Evolutionary conservation across 768 basidiomycete genomes (phyloP).

Genomic region (Lactarius tabidus): DNA sequence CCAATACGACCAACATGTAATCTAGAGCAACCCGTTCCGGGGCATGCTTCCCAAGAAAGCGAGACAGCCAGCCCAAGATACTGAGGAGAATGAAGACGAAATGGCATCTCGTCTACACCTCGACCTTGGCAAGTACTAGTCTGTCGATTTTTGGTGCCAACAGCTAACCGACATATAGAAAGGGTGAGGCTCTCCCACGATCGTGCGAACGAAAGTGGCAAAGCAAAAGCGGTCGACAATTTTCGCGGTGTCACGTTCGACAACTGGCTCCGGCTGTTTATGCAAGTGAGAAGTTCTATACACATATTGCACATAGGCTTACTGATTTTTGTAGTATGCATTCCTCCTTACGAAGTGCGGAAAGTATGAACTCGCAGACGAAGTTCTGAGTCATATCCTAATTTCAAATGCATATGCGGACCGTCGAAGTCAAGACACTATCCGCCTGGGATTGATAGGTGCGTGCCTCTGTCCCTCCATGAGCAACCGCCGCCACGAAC

Average conservation of each 20-base stretch:
- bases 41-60: conserved; percentile 61
- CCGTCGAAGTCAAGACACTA: conserved; percentile 57
- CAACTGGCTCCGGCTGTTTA: conserved; percentile 79
- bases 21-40: conserved; percentile 51
- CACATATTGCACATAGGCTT: background rate
- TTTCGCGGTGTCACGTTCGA: conserved; percentile 83
- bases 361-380: conserved; percentile 64
- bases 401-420: conserved; percentile 70
- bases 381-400: conserved; percentile 70
- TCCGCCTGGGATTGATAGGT: conserved; percentile 79
- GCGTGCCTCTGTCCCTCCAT: conserved; percentile 27
- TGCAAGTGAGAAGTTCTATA: conserved; percentile 55
- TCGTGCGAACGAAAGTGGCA: conserved; percentile 39
- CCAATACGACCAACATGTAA: conserved; percentile 1
- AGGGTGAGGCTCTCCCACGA: conserved; percentile 54
- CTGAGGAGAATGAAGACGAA: conserved; percentile 61
- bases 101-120: conserved; percentile 77
- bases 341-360: conserved; percentile 63
- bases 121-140: conserved; percentile 52
- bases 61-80: conserved; percentile 32
- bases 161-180: conserved; percentile 36
- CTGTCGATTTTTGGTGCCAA: background rate
- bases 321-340: conserved; percentile 53
- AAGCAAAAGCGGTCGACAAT: conserved; percentile 47
- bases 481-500: background rate